Evolutionary conservation across 2,329 filamentous ascomycete species (phyloP), one percentile per base, ranked within the genome.

Genomic region (Chaetomiaceae sp.): DNA sequence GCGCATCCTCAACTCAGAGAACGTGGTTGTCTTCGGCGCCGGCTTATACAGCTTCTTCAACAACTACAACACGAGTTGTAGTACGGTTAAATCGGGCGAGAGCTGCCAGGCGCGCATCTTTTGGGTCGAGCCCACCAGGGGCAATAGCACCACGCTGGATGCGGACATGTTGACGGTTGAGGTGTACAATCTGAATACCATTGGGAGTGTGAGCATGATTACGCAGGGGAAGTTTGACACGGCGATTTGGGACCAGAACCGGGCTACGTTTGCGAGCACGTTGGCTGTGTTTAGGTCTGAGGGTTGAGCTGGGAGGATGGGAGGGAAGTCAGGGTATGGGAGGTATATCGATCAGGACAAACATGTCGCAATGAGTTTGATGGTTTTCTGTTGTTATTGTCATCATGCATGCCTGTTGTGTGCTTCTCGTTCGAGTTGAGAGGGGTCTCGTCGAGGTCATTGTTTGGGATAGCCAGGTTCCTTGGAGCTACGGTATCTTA

Each of bases 31-130:
- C 18, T 84, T 85, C 56, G 83, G 84, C 6, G 80, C 78, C 0
- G 85, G 85, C 0, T 61, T 86, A 13, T 88, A 88, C 70, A 81
- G 76, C 14, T 86, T 86, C 73, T 86, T 85, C 68, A 77, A 81
- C 66, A 83, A 85, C 66, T 85, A 85, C 68, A 75, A 71, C 48
- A 74, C 74, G 10, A 60, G 64, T 2, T 79, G 76, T 61, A 74
- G 73, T 36, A 68, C 69, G 30, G 65, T 66, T 25, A 67, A 64
- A 5, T 66, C 67, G 10, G 70, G 64, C 4, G 67, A 70, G 27
- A 67, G 69, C 38, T 79, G 76, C 61, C 76, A 79, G 62, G 69
- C 72, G 27, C 69, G 71, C 29, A 73, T 76, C 43, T 60, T 73
- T 16, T 63, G 48, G 52, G 49, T 64, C 7, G 58, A 56, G 13